Evolutionary conservation across 2,329 filamentous ascomycete species (phyloP), one percentile per base, ranked within the genome.

Genomic region (Arthrobotrys conoides): DNA sequence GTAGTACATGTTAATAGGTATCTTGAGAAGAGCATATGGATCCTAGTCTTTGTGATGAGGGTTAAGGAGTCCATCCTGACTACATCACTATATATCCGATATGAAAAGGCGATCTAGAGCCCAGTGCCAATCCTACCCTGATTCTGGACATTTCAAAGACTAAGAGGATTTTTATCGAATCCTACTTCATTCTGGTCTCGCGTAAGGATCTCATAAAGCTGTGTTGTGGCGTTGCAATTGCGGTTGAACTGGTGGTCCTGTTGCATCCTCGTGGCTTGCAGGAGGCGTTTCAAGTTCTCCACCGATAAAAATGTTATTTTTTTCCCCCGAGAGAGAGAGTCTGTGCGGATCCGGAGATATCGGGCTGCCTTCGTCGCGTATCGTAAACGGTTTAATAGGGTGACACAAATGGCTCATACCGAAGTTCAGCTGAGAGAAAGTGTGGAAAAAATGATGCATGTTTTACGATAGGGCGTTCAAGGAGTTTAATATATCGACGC

Each of bases 181-280:
- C 33, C 53, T 38, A 33, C 51, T 4, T 59, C 9, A 22, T 38
- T 22, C 22, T 59, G 8, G 12, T 30, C n/a, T 38, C 53, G 22
- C 22, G 33, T 59, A 14, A 12, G 33, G 55, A 64, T 53, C 33
- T 64, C 27, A 36, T 10, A 22, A 67, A 78, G 63, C 75, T 72
- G 75, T 46, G 75, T 78, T 78, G 75, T 65, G 64, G 68, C 68
- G 75, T 78, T 78, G 75, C 46, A 78, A 65, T 68, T 78, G 75
- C 59, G 55, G 68, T 72, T 66, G 69, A 51, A 66, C 57, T 64
- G 64, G 71, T 27, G 33, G 33, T 63, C 49, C 51, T 68, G 8
- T 44, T 61, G 63, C 68, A 55, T 65, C 44, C 59, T 63, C 16
- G 75, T 78, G 75, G 75, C 75, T 78, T 78, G 75, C 75, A 68